These are phyloP conservation scores for Termitomyces sp. DNA, from an alignment of 768 basidiomycete species.

Conservation along the genomic window DNA sequence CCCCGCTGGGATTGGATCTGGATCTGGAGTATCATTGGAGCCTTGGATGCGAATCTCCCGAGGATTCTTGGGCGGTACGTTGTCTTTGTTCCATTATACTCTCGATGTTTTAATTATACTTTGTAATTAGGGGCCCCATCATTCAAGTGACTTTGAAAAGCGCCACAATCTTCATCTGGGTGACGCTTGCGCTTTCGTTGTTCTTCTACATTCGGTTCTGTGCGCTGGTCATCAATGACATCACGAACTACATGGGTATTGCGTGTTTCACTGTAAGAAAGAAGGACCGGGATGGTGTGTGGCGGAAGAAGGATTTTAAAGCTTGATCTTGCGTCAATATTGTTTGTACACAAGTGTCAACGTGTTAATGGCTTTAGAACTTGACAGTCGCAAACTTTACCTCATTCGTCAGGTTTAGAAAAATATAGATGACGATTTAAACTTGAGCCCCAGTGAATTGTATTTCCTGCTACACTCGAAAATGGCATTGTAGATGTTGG, in stretches of 20 bases:
- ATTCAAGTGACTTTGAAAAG: slow-evolving; percentile 64
- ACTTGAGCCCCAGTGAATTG: too few species aligned
- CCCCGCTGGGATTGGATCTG: slow-evolving; percentile 87
- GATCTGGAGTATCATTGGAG: slow-evolving; percentile 73
- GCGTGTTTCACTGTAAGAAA: slow-evolving; percentile 92
- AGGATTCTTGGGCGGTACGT: slow-evolving; percentile 62
- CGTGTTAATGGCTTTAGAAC: background rate
- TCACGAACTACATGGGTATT: slow-evolving; percentile 89
- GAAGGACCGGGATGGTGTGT: slow-evolving; percentile 66
- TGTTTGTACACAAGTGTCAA: background rate
- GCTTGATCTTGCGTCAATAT: background rate
- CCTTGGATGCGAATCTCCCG: slow-evolving; percentile 78
- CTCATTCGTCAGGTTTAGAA: background rate
- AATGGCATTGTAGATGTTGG: too few species aligned
- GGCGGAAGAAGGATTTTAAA: slow-evolving; percentile 31
- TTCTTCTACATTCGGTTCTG: slow-evolving; percentile 75
- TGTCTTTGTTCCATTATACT: background rate
- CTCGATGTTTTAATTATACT: background rate
- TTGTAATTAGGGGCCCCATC: slow-evolving; percentile 49
- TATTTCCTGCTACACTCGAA: too few species aligned
- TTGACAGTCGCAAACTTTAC: background rate
- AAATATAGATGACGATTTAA: too few species aligned
- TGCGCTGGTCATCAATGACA: slow-evolving; percentile 76
- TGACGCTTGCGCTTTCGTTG: slow-evolving; percentile 43
- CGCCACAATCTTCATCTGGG: slow-evolving; percentile 61